phyloP scores from a whole-genome alignment of 2,329 filamentous ascomycete species.

The Dendrostoma leiphaemia region DNA sequence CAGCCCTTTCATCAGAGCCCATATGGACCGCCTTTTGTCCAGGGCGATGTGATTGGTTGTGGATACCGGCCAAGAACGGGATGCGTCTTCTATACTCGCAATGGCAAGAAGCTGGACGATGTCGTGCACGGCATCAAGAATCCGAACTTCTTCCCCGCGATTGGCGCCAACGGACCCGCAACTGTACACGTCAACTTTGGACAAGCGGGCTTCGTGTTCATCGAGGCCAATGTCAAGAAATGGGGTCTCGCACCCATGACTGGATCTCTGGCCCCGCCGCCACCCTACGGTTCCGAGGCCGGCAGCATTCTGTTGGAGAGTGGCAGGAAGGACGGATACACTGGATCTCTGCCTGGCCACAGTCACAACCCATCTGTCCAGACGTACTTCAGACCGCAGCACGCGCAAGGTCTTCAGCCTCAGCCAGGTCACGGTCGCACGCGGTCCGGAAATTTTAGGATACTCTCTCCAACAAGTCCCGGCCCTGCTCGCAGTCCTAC shows the following conservation, averaged over 20 bases:
- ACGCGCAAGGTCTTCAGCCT: conserved; percentile 45
- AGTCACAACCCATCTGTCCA: conserved; percentile 48
- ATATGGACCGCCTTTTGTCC: conserved; percentile 82
- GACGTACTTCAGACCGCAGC: conserved; percentile 35
- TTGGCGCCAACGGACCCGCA: conserved; percentile 93
- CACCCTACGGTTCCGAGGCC: conserved; percentile 94
- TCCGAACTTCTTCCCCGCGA: conserved; percentile 95
- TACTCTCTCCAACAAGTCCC: conserved; percentile 76
- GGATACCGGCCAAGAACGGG: conserved; percentile 93
- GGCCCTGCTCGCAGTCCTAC: conserved; percentile 89
- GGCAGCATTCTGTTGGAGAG: conserved; percentile 93
- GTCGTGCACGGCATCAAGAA: conserved; percentile 89
- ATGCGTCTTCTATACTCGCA: conserved; percentile 96
- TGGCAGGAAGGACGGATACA: conserved; percentile 63
- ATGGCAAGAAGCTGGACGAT: conserved; percentile 95
- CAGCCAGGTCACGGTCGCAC: conserved; percentile 65
- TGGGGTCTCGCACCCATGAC: conserved; percentile 97
- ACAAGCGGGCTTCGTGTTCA: conserved; percentile 97
- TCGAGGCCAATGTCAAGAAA: conserved; percentile 99
- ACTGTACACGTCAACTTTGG: conserved; percentile 96
- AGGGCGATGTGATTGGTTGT: conserved; percentile 94
- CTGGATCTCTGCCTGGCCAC: conserved; percentile 33
- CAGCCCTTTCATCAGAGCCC: conserved; percentile 80
- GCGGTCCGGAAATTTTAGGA: conserved; percentile 71
- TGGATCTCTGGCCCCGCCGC: conserved; percentile 89